phyloP scores from a whole-genome alignment of 495 filamentous ascomycete species.

The Daldinia grandis region DNA sequence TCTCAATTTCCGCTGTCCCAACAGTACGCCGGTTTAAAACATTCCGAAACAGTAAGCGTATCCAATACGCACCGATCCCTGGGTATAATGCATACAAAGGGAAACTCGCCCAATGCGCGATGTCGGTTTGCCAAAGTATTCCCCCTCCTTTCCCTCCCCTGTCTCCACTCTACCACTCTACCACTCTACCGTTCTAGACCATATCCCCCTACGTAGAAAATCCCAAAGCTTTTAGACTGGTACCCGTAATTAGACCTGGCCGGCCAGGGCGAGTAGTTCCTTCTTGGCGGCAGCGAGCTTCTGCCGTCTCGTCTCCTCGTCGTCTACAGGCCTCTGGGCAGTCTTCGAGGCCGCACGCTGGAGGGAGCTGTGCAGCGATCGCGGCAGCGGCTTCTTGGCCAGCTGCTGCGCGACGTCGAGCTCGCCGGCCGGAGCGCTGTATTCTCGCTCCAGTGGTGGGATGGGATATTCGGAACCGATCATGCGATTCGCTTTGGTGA shows the following conservation, averaged over 20 bases:
- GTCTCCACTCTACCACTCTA: background rate
- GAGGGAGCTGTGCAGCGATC: slow-evolving; percentile 50
- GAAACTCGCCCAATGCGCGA: background rate
- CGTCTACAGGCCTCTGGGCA: slow-evolving; percentile 20
- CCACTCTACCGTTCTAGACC: background rate
- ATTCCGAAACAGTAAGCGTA: slow-evolving; percentile 40
- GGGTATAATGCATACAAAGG: slow-evolving; percentile 39
- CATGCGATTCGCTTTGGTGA: slow-evolving; percentile 2
- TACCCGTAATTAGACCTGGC: slow-evolving; percentile 24
- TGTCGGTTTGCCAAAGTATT: background rate
- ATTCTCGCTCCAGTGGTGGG: slow-evolving; percentile 45
- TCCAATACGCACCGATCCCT: slow-evolving; percentile 38
- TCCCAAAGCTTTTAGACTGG: background rate
- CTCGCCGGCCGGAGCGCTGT: slow-evolving; percentile 46
- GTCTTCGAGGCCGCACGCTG: slow-evolving; percentile 44
- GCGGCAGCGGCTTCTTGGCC: slow-evolving; percentile 47
- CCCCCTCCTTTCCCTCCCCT: background rate
- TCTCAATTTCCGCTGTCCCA: slow-evolving; percentile 26
- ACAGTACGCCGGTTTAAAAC: slow-evolving; percentile 36
- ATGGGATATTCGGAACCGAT: slow-evolving; percentile 36
- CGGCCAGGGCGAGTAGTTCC: slow-evolving; percentile 44
- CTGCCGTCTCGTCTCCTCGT: slow-evolving; percentile 41
- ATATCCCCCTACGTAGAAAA: background rate
- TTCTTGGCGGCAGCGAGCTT: slow-evolving; percentile 52
- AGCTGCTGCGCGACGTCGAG: slow-evolving; percentile 53